Percentiles rank a stretch among this genome's conserved stretches.
Conservation (phyloP, 306 rosid genomes). For the Sicyos edulis region DNA sequence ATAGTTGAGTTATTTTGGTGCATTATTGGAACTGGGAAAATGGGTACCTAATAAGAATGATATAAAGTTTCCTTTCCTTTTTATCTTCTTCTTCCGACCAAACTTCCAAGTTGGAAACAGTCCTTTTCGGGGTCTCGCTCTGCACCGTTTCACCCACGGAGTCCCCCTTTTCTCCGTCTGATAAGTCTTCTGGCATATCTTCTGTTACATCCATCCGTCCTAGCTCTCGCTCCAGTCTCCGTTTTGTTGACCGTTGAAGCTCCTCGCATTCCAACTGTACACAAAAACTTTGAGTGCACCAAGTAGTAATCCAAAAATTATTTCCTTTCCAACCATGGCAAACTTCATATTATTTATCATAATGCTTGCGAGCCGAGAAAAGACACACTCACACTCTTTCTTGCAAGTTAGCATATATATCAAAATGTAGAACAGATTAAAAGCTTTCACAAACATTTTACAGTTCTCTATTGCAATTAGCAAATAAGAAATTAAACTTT, state of each 20-base stretch:
- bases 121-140: constrained; percentile 50
- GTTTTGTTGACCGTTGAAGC: constrained; percentile 44
- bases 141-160: constrained; percentile 36
- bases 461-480: not conserved
- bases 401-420: not conserved
- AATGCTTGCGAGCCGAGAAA: not conserved
- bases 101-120: constrained; percentile 54
- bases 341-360: not conserved
- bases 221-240: constrained; percentile 81
- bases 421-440: not conserved
- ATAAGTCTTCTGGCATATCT: constrained; percentile 82
- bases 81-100: constrained; percentile 92
- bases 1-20: constrained; percentile 1
- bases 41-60: constrained; percentile 64
- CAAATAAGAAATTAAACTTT: not conserved
- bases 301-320: constrained; percentile 20
- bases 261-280: constrained; percentile 77
- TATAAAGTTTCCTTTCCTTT: constrained; percentile 68
- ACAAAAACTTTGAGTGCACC: constrained; percentile 16
- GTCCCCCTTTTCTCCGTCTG: constrained; percentile 86
- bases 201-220: constrained; percentile 73
- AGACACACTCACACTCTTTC: not conserved
- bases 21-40: not conserved
- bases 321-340: constrained; percentile 6
- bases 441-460: not conserved